phyloP scores from a whole-genome alignment of 768 basidiomycete species.

The Mycena venus region DNA sequence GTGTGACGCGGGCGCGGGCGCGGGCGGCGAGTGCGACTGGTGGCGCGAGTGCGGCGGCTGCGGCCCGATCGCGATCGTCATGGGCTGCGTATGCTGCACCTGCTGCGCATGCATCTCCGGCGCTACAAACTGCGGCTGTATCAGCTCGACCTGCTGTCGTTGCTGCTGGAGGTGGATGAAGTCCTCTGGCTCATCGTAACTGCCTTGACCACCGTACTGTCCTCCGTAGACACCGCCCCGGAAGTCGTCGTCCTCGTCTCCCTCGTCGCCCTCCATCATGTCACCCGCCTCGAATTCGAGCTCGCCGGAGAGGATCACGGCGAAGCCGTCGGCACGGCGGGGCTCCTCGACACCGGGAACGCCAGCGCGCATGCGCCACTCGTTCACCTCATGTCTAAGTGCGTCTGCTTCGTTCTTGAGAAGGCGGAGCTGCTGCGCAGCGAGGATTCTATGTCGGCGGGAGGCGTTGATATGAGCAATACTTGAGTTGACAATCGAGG shows the following conservation, averaged over 20 bases:
- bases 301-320: constrained; percentile 78
- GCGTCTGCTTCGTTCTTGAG: constrained; percentile 88
- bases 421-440: constrained; percentile 86
- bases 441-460: constrained; percentile 84
- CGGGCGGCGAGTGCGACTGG: constrained; percentile 31
- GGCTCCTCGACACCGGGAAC: constrained; percentile 84
- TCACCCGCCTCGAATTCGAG: constrained; percentile 70
- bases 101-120: constrained; percentile 5
- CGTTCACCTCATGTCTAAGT: constrained; percentile 91
- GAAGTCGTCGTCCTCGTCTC: constrained; percentile 62
- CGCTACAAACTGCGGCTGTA: constrained; percentile 12
- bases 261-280: constrained; percentile 63
- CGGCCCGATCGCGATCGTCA: constrained; percentile 28
- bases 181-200: constrained; percentile 26
- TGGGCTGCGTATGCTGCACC: not conserved
- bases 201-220: not conserved
- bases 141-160: constrained; percentile 20
- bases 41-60: constrained; percentile 13
- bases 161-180: constrained; percentile 27
- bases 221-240: not conserved
- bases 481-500: constrained; percentile 95
- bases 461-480: constrained; percentile 91
- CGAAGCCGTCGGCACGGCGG: constrained; percentile 77
- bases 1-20: too few relatives aligned
- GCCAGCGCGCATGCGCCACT: constrained; percentile 88